Evolutionary conservation across 768 basidiomycete genomes (phyloP), one percentile per base, ranked within the genome.

Genomic region (Trametes cubensis): DNA sequence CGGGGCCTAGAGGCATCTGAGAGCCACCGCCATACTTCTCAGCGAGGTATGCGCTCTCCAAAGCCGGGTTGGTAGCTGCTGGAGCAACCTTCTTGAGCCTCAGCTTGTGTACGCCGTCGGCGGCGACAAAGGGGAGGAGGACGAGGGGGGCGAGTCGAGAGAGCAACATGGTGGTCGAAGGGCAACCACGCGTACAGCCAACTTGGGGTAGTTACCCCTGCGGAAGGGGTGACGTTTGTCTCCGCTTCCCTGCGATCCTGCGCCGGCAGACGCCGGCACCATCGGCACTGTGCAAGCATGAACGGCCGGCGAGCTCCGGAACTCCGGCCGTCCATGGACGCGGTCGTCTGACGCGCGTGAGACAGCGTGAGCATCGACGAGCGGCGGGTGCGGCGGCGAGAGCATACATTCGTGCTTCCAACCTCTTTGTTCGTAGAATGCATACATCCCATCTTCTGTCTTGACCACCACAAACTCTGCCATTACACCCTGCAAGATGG

Each of bases 1-100:
- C 90, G 41, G 86, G 80, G 48, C 92, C 92, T 58, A 95, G 77
- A 55, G 90, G 90, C 53, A 82, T 67, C 66, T 84, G 79, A 64
- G 75, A 76, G 70, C 82, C 80, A 55, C 79, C 83, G 55, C 92
- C 87, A 82, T 98, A 97, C 81, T 99, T 98, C 82, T 94, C 85
- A n/a, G 89, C 87, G 60, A 98, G 89, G 74, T 92, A 94, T 21
- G 89, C 90, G 47, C 85, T 84, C 77, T 93, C 89, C 50, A 92
- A 78, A 25, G 81, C 72, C 21, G 89, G 85, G 61, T 87, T 87
- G 70, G 79, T 82, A 15, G 78, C 74, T n/a, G 79, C 79, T 44
- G 81, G 78, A 18, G 89, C 82, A 1, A 96, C 72, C 79, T 97
- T 97, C 77, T 94, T 85, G 30, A 98, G 87, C 75, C 94, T 95